Conservation (phyloP, 148 eudicot genomes). For the Silene conica region DNA sequence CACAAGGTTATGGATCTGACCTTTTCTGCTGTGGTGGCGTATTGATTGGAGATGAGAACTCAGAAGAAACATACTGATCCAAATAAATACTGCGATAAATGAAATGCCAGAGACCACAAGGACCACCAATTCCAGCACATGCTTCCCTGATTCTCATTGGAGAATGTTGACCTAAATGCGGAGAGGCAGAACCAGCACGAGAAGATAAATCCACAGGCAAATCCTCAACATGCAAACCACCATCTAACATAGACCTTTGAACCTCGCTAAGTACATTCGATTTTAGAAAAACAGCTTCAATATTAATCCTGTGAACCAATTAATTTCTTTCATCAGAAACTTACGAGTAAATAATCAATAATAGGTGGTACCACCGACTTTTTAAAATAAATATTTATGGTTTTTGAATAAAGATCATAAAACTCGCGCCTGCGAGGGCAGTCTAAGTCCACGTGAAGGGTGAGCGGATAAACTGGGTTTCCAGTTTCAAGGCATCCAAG, state of each 20-base stretch:
- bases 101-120: constrained; percentile 95
- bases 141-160: constrained; percentile 48
- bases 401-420: neutral
- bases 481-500: neutral
- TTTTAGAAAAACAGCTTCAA: constrained; percentile 74
- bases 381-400: no score
- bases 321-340: constrained; percentile 10
- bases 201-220: constrained; percentile 64
- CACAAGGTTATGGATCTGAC: constrained; percentile 28
- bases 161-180: constrained; percentile 65
- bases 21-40: constrained; percentile 80
- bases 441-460: neutral
- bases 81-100: constrained; percentile 79
- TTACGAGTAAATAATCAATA: neutral
- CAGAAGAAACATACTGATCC: constrained; percentile 90
- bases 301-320: constrained; percentile 49
- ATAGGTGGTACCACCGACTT: neutral
- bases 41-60: constrained; percentile 78
- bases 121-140: constrained; percentile 65
- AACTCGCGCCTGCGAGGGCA: neutral
- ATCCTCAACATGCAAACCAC: constrained; percentile 94
- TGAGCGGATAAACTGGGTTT: neutral
- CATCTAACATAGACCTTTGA: constrained; percentile 76
- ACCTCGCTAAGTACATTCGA: constrained; percentile 90
- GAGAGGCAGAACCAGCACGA: constrained; percentile 54